Evolutionary conservation across 805 yeast species (phyloP).

Genomic region (Schwanniomyces vanrijiae): DNA sequence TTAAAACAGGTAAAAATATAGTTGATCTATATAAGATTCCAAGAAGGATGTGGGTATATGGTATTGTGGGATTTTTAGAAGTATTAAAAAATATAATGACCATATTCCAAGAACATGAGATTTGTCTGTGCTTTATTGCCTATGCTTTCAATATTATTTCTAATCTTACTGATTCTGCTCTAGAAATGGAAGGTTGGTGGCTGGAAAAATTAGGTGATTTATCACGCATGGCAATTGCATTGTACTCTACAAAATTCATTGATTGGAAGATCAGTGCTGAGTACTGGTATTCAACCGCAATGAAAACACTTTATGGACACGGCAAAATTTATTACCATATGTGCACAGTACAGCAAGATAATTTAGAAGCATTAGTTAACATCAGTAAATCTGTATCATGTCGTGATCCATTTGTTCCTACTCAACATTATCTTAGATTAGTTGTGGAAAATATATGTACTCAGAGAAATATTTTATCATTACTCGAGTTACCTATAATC

Average conservation of each 20-base stretch:
- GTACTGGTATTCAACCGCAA: slow-evolving; percentile 76
- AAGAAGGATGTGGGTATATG: slow-evolving; percentile 82
- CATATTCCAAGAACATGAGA: slow-evolving; percentile 74
- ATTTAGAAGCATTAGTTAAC: slow-evolving; percentile 74
- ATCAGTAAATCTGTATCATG: slow-evolving; percentile 78
- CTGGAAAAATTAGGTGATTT: slow-evolving; percentile 82
- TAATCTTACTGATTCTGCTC: slow-evolving; percentile 52
- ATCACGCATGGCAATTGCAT: slow-evolving; percentile 84
- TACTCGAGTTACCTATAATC: slow-evolving; percentile 58
- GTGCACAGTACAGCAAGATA: slow-evolving; percentile 81
- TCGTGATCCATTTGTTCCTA: slow-evolving; percentile 81
- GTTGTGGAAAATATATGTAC: slow-evolving; percentile 77
- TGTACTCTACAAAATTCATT: slow-evolving; percentile 73
- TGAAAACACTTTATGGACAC: slow-evolving; percentile 74
- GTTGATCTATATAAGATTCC: slow-evolving; percentile 77
- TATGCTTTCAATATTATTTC: slow-evolving; percentile 65
- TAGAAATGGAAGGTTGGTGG: slow-evolving; percentile 75
- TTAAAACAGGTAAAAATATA: slow-evolving; percentile 74
- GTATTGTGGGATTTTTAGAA: slow-evolving; percentile 77
- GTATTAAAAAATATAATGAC: slow-evolving; percentile 73
- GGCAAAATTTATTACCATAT: slow-evolving; percentile 86
- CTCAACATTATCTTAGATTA: slow-evolving; percentile 72
- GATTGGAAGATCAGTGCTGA: slow-evolving; percentile 87
- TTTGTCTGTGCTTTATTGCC: slow-evolving; percentile 71
- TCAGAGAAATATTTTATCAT: slow-evolving; percentile 58